A percentile compares a stretch with the other conserved stretches of the same genome.
Conservation (phyloP, 2,329 filamentous ascomycete species). For the Amylocarpus encephaloides region DNA sequence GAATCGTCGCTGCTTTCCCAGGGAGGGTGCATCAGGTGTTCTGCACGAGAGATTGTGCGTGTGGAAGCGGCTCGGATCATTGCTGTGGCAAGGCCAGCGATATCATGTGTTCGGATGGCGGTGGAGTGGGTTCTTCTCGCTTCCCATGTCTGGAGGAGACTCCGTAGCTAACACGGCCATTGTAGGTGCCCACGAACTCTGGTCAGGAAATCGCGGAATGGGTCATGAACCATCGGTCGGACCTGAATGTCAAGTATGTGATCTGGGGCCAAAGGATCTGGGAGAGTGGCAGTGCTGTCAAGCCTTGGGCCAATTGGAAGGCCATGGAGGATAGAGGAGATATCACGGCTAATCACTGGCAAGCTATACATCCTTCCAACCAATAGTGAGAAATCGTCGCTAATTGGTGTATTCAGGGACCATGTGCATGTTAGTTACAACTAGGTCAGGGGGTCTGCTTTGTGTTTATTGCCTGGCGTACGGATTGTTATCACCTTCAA, state of each 20-base stretch:
- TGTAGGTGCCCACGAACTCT: neutral
- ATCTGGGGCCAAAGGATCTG: slow-evolving; percentile 1
- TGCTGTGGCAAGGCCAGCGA: slow-evolving; percentile 2
- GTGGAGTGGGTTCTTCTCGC: neutral
- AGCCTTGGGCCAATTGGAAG: neutral
- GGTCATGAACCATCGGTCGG: slow-evolving; percentile 1
- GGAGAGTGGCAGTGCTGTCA: neutral
- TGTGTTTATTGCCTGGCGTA: too few species aligned
- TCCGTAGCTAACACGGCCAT: neutral
- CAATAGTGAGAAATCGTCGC: neutral
- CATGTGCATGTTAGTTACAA: slow-evolving; percentile 4
- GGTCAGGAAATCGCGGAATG: slow-evolving; percentile 2
- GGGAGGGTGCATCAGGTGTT: neutral
- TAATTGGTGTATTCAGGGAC: neutral
- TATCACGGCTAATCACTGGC: slow-evolving; percentile 3
- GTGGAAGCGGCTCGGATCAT: slow-evolving; percentile 3
- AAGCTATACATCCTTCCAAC: neutral
- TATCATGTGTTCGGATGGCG: slow-evolving; percentile 3
- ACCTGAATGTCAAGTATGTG: neutral
- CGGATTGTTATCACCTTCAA: too few species aligned
- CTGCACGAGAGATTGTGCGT: slow-evolving; percentile 2
- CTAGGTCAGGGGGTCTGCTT: neutral
- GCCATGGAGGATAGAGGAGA: slow-evolving; percentile 1
- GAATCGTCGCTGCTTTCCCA: neutral
- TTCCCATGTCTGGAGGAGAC: neutral